These are phyloP conservation scores for Paraphaeosphaeria sporulosa DNA, from an alignment of 2,329 filamentous ascomycete species.

Conservation along the genomic window DNA sequence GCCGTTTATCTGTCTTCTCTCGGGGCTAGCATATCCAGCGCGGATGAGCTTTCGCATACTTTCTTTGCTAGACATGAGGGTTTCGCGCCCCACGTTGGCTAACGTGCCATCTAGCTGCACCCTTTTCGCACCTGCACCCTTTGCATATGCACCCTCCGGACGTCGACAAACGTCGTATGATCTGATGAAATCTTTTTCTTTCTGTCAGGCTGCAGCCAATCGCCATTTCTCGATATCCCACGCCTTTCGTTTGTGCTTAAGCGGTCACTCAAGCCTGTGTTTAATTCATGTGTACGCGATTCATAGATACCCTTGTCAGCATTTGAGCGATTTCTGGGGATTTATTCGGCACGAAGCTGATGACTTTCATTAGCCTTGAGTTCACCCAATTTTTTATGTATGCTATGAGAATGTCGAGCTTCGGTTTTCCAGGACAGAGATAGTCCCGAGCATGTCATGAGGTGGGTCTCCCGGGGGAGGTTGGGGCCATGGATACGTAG, in stretches of 20 bases:
- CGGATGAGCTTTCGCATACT: neutral
- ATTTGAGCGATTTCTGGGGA: conserved; percentile 3
- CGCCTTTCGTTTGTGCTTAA: neutral
- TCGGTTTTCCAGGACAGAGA: neutral
- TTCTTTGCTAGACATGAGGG: neutral
- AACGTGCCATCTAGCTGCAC: conserved; percentile 3
- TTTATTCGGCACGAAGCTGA: neutral
- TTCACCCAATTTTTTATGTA: neutral
- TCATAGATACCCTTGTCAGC: conserved; percentile 6
- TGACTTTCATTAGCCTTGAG: neutral
- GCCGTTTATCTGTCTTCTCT: conserved; percentile 35
- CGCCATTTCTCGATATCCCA: neutral
- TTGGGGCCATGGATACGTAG: neutral
- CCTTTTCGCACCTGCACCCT: neutral
- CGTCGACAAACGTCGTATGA: neutral
- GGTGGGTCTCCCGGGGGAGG: neutral
- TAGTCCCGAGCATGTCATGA: neutral
- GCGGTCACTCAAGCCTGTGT: neutral
- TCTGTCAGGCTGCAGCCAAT: neutral
- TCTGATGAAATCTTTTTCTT: neutral
- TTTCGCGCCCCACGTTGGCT: neutral
- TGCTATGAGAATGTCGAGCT: neutral
- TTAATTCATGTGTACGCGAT: neutral
- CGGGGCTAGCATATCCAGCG: conserved; percentile 4
- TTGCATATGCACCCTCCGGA: conserved; percentile 1